These are phyloP conservation scores for Lactarius indigo DNA, from an alignment of 768 basidiomycete species.

Conservation along the genomic window DNA sequence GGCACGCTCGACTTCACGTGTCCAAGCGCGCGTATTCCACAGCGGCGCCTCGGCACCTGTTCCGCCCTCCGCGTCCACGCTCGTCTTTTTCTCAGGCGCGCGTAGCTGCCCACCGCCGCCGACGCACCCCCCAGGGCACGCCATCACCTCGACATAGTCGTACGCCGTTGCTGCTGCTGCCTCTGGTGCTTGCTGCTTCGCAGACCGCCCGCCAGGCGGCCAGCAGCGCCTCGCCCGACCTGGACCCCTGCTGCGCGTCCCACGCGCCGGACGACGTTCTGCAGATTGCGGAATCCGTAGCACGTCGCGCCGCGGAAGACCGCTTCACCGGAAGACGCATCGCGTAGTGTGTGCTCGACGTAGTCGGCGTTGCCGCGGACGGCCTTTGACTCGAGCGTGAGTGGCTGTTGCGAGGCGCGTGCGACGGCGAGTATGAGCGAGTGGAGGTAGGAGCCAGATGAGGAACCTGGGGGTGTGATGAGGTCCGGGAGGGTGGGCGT, in stretches of 20 bases:
- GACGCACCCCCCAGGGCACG: slow-evolving; percentile 95
- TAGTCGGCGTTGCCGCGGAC: slow-evolving; percentile 39
- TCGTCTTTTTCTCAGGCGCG: slow-evolving; percentile 21
- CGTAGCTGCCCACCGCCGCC: slow-evolving; percentile 91
- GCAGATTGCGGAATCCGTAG: slow-evolving; percentile 96
- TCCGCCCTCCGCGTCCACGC: slow-evolving; percentile 47
- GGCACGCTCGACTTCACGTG: slow-evolving; percentile 68
- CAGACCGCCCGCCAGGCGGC: slow-evolving; percentile 37
- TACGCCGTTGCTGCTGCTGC: slow-evolving; percentile 41
- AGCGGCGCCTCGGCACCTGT: slow-evolving; percentile 50
- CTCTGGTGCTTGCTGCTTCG: slow-evolving; percentile 31
- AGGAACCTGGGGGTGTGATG: slow-evolving; percentile 74
- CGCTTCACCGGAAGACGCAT: slow-evolving; percentile 52
- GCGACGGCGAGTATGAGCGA: slow-evolving; percentile 61
- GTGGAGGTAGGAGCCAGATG: slow-evolving; percentile 91
- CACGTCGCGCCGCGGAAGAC: slow-evolving; percentile 93
- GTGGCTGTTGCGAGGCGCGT: slow-evolving; percentile 38
- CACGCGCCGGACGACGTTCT: slow-evolving; percentile 77
- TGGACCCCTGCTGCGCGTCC: slow-evolving; percentile 32
- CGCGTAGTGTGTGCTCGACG: slow-evolving; percentile 56
- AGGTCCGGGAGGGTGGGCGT: slow-evolving; percentile 57
- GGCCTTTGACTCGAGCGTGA: slow-evolving; percentile 20
- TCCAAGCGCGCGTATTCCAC: slow-evolving; percentile 86
- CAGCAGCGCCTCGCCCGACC: slow-evolving; percentile 67
- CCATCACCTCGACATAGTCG: slow-evolving; percentile 98